Percentiles rank a stretch among this genome's conserved stretches.
Evolutionary conservation across 768 basidiomycete species (phyloP).

Genomic region (Tulasnella sp.): DNA sequence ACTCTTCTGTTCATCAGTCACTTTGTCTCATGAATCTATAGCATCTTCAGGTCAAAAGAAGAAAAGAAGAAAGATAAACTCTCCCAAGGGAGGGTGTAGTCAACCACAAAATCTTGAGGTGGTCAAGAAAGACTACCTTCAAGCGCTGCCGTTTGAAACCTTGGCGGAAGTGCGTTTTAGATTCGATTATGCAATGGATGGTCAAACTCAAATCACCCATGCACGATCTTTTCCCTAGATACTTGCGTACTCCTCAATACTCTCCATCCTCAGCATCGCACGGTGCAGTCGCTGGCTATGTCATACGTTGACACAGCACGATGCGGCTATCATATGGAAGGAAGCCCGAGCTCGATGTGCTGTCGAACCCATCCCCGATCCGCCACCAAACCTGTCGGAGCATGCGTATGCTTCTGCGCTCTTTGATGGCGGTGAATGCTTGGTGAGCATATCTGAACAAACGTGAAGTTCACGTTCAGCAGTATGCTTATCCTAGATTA

Average conservation of each 20-base stretch:
- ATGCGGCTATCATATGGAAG: conserved; percentile 12
- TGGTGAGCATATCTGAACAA: background rate
- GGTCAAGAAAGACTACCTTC: background rate
- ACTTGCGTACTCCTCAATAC: background rate
- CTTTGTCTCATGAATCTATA: too few relatives aligned
- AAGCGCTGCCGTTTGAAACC: conserved; percentile 1
- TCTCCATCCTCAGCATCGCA: conserved; percentile 1
- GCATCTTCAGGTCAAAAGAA: background rate
- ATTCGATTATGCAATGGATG: background rate
- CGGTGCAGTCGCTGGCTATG: conserved; percentile 12
- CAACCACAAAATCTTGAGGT: too few relatives aligned
- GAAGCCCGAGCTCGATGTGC: background rate
- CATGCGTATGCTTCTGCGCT: conserved; percentile 11
- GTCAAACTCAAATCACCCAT: background rate
- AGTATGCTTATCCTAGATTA: too few relatives aligned
- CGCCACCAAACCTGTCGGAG: conserved; percentile 9
- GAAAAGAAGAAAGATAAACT: background rate
- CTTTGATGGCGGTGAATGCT: conserved; percentile 6
- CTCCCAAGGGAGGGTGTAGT: too few relatives aligned
- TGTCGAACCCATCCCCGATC: conserved; percentile 1
- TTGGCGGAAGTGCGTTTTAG: conserved; percentile 3
- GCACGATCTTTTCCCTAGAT: background rate
- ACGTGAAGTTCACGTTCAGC: too few relatives aligned
- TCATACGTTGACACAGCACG: conserved; percentile 5
- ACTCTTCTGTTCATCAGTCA: too few relatives aligned